Conservation (phyloP, 257 asterid species). For the Penstemon eatonii region DNA sequence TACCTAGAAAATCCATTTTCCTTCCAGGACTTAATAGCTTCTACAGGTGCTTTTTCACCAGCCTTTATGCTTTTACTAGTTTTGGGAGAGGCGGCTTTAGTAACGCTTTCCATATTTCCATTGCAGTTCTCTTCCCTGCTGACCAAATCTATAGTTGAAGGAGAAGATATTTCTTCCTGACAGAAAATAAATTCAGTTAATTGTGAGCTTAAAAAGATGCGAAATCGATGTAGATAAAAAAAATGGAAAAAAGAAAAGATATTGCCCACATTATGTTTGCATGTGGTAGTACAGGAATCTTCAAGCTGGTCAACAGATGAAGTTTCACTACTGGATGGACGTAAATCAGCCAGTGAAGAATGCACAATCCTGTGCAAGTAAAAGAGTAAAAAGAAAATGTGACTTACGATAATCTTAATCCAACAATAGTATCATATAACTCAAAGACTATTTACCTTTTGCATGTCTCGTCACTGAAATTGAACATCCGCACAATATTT, state of each 20-base stretch:
- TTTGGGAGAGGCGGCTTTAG: constrained; percentile 47
- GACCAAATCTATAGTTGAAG: constrained; percentile 35
- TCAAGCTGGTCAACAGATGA: constrained; percentile 44
- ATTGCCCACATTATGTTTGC: constrained; percentile 45
- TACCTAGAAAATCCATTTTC: constrained; percentile 95
- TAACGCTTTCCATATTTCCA: constrained; percentile 35
- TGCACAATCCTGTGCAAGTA: constrained; percentile 62
- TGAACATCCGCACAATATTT: constrained; percentile 82
- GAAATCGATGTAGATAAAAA: constrained; percentile 5
- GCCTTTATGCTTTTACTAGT: constrained; percentile 47
- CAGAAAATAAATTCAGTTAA: constrained; percentile 17
- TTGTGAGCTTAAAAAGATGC: constrained; percentile 5
- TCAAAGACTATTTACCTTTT: constrained; percentile 50
- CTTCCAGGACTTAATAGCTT: constrained; percentile 64
- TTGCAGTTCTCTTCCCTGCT: constrained; percentile 38
- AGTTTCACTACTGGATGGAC: constrained; percentile 35
- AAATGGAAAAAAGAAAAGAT: constrained; percentile 14
- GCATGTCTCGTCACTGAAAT: constrained; percentile 71
- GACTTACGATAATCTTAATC: neutral
- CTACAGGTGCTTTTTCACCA: constrained; percentile 75
- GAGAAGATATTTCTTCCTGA: constrained; percentile 46
- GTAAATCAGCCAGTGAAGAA: constrained; percentile 56
- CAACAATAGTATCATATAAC: constrained; percentile 34
- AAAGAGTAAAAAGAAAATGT: constrained; percentile 24
- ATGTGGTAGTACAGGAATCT: constrained; percentile 31